Evolutionary conservation across 345 rosid species (phyloP), one percentile per base, ranked within the genome.

Genomic region (Combretum micranthum): DNA sequence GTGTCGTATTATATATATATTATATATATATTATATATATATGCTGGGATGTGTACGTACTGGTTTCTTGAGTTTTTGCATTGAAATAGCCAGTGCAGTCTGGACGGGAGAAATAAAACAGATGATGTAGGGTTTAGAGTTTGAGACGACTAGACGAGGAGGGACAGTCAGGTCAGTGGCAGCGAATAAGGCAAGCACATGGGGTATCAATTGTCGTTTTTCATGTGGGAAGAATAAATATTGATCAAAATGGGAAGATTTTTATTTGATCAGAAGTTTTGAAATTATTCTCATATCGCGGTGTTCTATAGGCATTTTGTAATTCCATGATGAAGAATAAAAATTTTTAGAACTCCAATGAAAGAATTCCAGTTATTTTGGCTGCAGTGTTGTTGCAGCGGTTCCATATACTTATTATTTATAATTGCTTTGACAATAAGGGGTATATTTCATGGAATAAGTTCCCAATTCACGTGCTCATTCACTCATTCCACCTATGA

Each of bases 131-230:
- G 32, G 47, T 23, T 57, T 56, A 4, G 3, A 32, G 39, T 32
- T 32, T 4, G 9, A 32, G 39, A 32, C 39, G n/a, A 32, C 1
- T n/a, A 32, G 39, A 32, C 9, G 39, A 32, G 39, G 39, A 32
- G 39, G 39, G 32, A 25, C 1, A 25, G 32, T 3, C 3, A 37
- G 64, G 39, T 49, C 52, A 62, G 63, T 43, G 61, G 59, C 39
- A 32, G 69, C 72, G 80, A 58, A 61, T 59, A 59, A 23, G 50
- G 80, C 87, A 82, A n/a, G n/a, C n/a, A n/a, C 84, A 79, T 82
- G 87, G 87, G 74, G n/a, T 61, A 50, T 56, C 42, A 50, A 42
- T 66, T 72, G 78, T 74, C 83, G 72, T 68, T 63, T 82, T 65
- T n/a, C n/a, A n/a, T 52, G 47, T 52, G 10, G 69, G 42, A 45